Percentiles rank a stretch among this genome's conserved stretches.
These are phyloP conservation scores for Borovskyia barvae DNA, from an alignment of 208 protist species.

Conservation along the genomic window DNA sequence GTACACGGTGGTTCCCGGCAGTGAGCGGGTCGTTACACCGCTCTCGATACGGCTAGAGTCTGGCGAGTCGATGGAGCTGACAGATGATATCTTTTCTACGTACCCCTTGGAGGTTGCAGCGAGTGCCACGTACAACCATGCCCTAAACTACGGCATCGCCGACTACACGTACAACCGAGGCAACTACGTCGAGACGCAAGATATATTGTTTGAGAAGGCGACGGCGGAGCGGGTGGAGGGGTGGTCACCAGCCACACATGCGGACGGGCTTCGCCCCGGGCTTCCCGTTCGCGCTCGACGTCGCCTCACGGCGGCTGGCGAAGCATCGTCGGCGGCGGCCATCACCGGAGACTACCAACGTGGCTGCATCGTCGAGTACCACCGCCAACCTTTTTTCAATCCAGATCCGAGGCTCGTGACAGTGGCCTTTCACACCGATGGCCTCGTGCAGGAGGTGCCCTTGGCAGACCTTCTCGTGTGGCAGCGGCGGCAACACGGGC, in stretches of 20 bases:
- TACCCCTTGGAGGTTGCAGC: constrained; percentile 68
- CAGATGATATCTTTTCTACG: constrained; percentile 56
- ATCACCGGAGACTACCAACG: constrained; percentile 68
- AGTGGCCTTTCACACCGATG: constrained; percentile 65
- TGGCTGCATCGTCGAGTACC: constrained; percentile 65
- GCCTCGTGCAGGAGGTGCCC: constrained; percentile 54
- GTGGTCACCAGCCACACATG: constrained; percentile 86
- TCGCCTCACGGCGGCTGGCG: constrained; percentile 14
- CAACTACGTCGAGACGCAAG: constrained; percentile 91
- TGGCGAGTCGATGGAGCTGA: constrained; percentile 67
- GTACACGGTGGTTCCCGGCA: constrained; percentile 39
- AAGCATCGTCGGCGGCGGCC: neutral
- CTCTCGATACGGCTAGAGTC: constrained; percentile 70
- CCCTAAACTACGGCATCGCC: constrained; percentile 78
- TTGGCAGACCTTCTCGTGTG: constrained; percentile 79
- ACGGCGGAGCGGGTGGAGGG: constrained; percentile 70
- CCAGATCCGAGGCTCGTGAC: constrained; percentile 78
- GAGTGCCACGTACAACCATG: constrained; percentile 53
- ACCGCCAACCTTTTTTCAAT: constrained; percentile 83
- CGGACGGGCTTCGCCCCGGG: constrained; percentile 65
- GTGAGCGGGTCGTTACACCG: constrained; percentile 46
- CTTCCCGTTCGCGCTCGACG: constrained; percentile 78
- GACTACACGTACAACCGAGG: constrained; percentile 85
- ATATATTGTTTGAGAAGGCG: constrained; percentile 79
- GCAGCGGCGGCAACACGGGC: constrained; percentile 81